Evolutionary conservation across 2,329 filamentous ascomycete genomes (phyloP).

Genomic region (Tolypocladium cylindrosporum): DNA sequence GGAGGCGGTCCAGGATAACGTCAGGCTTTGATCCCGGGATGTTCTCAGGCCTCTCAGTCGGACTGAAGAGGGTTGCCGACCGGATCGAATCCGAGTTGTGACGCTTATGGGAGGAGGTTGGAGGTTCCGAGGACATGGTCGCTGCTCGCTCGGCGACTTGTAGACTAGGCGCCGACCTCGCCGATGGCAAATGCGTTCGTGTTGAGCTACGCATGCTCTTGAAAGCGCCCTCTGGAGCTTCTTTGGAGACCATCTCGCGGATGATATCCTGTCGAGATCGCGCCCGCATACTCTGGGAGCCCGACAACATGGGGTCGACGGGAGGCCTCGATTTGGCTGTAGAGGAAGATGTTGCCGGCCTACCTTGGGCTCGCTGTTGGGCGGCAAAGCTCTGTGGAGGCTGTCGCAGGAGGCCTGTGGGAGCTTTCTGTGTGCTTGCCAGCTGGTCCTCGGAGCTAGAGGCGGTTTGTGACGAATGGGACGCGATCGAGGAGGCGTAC

Average conservation of each 20-base stretch:
- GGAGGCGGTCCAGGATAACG: slow-evolving; percentile 44
- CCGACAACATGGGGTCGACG: slow-evolving; percentile 11
- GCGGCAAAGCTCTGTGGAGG: slow-evolving; percentile 57
- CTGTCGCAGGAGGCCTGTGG: slow-evolving; percentile 36
- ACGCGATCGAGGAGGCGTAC: slow-evolving; percentile 17
- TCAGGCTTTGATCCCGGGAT: slow-evolving; percentile 48
- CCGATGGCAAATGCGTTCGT: slow-evolving; percentile 15
- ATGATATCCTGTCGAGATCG: slow-evolving; percentile 17
- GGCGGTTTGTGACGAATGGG: slow-evolving; percentile 12
- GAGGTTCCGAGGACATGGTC: slow-evolving; percentile 14
- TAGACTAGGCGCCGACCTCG: slow-evolving; percentile 15
- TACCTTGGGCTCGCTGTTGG: slow-evolving; percentile 50
- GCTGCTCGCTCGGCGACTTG: slow-evolving; percentile 20
- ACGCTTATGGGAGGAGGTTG: slow-evolving; percentile 12
- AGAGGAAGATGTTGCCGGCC: slow-evolving; percentile 22
- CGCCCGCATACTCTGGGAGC: slow-evolving; percentile 19
- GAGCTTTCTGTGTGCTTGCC: slow-evolving; percentile 20
- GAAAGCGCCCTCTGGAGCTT: slow-evolving; percentile 10
- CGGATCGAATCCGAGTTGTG: slow-evolving; percentile 21
- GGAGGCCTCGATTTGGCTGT: slow-evolving; percentile 14
- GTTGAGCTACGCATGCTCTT: slow-evolving; percentile 18
- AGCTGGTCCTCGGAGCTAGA: slow-evolving; percentile 22
- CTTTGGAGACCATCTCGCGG: slow-evolving; percentile 12
- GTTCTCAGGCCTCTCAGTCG: slow-evolving; percentile 37
- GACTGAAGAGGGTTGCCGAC: slow-evolving; percentile 43